Base-by-base conservation (phyloP, 352 stramenopile genomes). In the Phytophthora syringae region DNA sequence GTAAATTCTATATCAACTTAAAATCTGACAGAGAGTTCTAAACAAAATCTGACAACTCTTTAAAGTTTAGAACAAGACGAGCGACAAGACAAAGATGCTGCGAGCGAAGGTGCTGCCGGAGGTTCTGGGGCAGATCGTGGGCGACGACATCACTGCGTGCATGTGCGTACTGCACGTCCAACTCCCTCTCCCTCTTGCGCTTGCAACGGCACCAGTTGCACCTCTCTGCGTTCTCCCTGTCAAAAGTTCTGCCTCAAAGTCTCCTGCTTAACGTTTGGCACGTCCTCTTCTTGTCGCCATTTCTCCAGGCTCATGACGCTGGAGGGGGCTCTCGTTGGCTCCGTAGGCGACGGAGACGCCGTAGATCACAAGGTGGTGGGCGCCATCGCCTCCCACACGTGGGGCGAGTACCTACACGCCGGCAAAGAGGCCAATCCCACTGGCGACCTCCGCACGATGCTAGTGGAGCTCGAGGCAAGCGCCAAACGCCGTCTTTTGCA, bases 341-440 rank as follows among this genome's bases (percentile, higher is more conserved):
- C 86, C 11, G 84, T 92, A 9, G 85, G 88, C 6, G 67, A 77
- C 49, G 77, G 60, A 50, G 80, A 83, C 7, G 51, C 54, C 21
- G 74, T 90, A 18, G 88, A 96, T 52, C 77, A 90, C 71, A 96
- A 96, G 50, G 88, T 96, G 32, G 81, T 96, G 43, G 88, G 85
- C 43, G 88, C 88, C 21, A 94, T 96, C 57, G 84, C 84, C 12
- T 80, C 88, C 25, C 86, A 96, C 67, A 93, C 86, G 30, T 96
- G 88, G 88, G 77, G 80, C 24, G 88, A 96, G 61, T 94, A 93
- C 53, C 56, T 88, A 20, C 83, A 93, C 63, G 77, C 88, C 9
- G 77, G 80, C 39, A 88, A 87, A 70, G 87, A 95, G 39, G 84
- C 87, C 53, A 76, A 79, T 37, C 75, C 77, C 13, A 71, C 70